phyloP scores from a whole-genome alignment of 805 yeast genomes.

The Candida xiaguanensis region DNA sequence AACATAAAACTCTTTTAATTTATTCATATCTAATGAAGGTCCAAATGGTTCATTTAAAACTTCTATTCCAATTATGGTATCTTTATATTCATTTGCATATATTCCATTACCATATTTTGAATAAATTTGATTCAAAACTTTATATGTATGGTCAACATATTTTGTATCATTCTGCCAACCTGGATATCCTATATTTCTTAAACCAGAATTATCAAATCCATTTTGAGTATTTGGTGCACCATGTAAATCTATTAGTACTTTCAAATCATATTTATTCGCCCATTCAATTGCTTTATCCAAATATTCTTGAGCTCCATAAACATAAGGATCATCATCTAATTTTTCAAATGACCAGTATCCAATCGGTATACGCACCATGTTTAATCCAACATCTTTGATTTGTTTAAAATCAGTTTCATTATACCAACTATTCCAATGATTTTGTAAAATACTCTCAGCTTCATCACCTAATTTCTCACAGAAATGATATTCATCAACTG shows the following conservation, averaged over 20 bases:
- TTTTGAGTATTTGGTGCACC: conserved; percentile 85
- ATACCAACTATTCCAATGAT: conserved; percentile 59
- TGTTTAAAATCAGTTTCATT: conserved; percentile 54
- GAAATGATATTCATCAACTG: conserved; percentile 60
- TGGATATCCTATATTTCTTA: conserved; percentile 42
- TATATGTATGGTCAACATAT: conserved; percentile 24
- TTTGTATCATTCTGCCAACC: conserved; percentile 32
- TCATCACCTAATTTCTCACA: conserved; percentile 48
- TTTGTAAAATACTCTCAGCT: conserved; percentile 39
- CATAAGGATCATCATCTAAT: conserved; percentile 54
- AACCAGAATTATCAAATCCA: conserved; percentile 81
- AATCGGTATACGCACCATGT: conserved; percentile 70
- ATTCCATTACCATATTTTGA: conserved; percentile 32
- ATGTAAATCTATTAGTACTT: conserved; percentile 74
- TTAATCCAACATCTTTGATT: conserved; percentile 53
- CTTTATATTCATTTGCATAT: conserved; percentile 16
- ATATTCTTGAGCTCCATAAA: conserved; percentile 61
- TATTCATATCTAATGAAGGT: conserved; percentile 18
- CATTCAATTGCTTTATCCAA: conserved; percentile 64
- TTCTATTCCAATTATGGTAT: conserved; percentile 38
- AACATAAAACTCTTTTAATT: conserved; percentile 25
- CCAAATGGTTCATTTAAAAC: conserved; percentile 39
- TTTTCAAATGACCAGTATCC: conserved; percentile 77
- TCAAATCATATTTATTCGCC: conserved; percentile 57
- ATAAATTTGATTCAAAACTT: conserved; percentile 31